Conservation (phyloP, 345 rosid genomes). For the Salix arbutifolia region DNA sequence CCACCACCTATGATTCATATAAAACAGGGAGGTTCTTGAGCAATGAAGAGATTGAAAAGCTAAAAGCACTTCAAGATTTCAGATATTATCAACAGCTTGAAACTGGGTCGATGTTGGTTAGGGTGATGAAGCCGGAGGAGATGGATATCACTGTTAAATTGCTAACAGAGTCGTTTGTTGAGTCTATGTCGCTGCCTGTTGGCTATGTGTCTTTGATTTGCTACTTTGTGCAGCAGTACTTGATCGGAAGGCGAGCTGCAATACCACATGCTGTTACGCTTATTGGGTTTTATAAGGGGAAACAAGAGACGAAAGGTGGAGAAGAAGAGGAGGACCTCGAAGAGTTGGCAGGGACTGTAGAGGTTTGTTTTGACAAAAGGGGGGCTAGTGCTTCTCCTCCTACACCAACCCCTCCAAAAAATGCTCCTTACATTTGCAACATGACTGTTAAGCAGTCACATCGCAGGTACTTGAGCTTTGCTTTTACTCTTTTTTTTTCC, state of each 20-base stretch:
- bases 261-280: slow-evolving; percentile 85
- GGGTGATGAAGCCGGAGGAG: slow-evolving; percentile 71
- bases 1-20: slow-evolving; percentile 40
- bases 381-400: slow-evolving; percentile 81
- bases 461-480: slow-evolving; percentile 54
- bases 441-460: slow-evolving; percentile 75
- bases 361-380: slow-evolving; percentile 66
- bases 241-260: slow-evolving; percentile 62
- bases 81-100: slow-evolving; percentile 45
- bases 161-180: slow-evolving; percentile 76
- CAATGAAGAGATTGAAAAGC: slow-evolving; percentile 69
- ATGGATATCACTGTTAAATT: slow-evolving; percentile 64
- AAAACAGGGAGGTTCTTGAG: slow-evolving; percentile 52
- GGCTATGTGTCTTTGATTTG: slow-evolving; percentile 60
- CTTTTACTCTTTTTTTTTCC: background rate
- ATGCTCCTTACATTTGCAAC: slow-evolving; percentile 79
- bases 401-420: slow-evolving; percentile 67
- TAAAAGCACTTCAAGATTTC: slow-evolving; percentile 58
- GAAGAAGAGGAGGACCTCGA: slow-evolving; percentile 30
- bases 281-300: slow-evolving; percentile 55
- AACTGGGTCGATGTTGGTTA: slow-evolving; percentile 61
- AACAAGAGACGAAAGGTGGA: slow-evolving; percentile 15
- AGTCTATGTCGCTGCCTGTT: slow-evolving; percentile 67
- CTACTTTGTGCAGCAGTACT: slow-evolving; percentile 77
- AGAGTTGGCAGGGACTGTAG: slow-evolving; percentile 83